Evolutionary conservation across 2,329 filamentous ascomycete genomes (phyloP).

Genomic region (Aspergillus flavus): DNA sequence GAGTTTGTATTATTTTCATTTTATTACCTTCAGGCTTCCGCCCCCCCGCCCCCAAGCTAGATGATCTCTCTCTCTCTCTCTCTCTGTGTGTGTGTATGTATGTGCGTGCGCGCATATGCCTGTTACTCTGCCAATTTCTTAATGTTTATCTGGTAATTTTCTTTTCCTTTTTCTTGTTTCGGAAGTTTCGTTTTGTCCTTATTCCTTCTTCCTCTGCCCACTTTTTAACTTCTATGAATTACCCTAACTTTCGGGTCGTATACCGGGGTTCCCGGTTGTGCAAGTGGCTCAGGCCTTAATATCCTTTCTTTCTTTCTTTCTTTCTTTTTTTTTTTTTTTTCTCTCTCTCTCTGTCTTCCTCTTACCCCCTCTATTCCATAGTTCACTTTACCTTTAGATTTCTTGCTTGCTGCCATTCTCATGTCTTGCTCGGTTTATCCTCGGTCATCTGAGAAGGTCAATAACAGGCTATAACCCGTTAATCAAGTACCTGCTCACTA

Average conservation of each 20-base stretch:
- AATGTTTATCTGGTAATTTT: neutral
- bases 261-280: conserved; percentile 17
- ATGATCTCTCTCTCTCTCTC: neutral
- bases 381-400: neutral
- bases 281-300: conserved; percentile 13
- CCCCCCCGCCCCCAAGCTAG: neutral
- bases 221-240: conserved; percentile 7
- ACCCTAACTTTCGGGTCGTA: conserved; percentile 12
- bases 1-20: conserved; percentile 1
- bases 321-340: neutral
- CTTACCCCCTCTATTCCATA: neutral
- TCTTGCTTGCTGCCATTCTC: neutral
- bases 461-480: neutral
- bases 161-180: neutral
- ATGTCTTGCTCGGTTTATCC: neutral
- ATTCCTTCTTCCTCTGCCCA: neutral
- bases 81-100: neutral
- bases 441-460: neutral
- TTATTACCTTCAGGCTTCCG: neutral
- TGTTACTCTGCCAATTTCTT: neutral
- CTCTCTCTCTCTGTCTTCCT: too few species aligned
- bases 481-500: too few species aligned
- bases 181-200: conserved; percentile 4
- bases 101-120: neutral
- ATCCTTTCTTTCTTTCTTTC: neutral